phyloP scores from a whole-genome alignment of 2,329 filamentous ascomycete species.

The Xylaria sp. region DNA sequence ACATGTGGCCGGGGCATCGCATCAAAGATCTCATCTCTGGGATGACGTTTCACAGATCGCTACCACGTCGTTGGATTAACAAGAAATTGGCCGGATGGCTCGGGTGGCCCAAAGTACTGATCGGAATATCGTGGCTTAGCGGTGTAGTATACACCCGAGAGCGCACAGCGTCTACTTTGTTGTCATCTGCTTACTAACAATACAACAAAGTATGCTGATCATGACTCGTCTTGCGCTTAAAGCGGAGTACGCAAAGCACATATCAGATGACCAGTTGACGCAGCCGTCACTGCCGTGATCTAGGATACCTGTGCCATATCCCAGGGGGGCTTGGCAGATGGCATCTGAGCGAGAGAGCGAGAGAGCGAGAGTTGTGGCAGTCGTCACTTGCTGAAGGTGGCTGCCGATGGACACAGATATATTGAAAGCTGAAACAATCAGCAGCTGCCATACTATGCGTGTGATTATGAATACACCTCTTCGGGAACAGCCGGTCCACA shows the following conservation, averaged over 20 bases:
- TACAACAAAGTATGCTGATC: constrained; percentile 3
- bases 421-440: constrained; percentile 36
- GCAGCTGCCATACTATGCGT: constrained; percentile 4
- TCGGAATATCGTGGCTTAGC: constrained; percentile 16
- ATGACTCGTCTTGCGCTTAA: constrained; percentile 10
- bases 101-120: constrained; percentile 11
- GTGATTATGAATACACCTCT: constrained; percentile 15
- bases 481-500: background rate
- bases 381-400: constrained; percentile 19
- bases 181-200: constrained; percentile 5
- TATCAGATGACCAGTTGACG: constrained; percentile 5
- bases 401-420: constrained; percentile 29
- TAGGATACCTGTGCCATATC: background rate
- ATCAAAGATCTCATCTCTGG: constrained; percentile 27
- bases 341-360: background rate
- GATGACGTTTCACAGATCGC: constrained; percentile 28
- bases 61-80: constrained; percentile 23
- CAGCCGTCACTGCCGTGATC: constrained; percentile 9
- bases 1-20: constrained; percentile 26
- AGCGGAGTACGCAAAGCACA: constrained; percentile 1
- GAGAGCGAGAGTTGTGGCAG: constrained; percentile 16
- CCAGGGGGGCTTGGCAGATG: constrained; percentile 10
- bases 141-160: constrained; percentile 27
- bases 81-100: constrained; percentile 18
- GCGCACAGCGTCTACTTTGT: constrained; percentile 17